Base-by-base conservation (phyloP, 139 green algal genomes). In the Gonium pectorale region DNA sequence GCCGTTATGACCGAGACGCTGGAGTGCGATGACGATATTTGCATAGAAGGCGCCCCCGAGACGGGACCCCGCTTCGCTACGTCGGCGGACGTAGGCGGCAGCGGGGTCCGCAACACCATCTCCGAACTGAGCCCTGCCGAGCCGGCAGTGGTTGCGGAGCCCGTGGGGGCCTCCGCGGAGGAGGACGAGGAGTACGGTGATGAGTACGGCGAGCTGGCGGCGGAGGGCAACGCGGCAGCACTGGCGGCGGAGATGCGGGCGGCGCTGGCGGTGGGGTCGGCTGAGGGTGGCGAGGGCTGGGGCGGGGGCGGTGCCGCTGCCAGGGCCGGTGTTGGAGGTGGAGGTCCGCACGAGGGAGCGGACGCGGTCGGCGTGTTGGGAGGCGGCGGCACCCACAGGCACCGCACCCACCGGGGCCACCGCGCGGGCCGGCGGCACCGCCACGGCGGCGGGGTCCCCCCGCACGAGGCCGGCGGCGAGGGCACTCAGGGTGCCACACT, bases 141-240 rank as follows among this genome's bases (percentile, higher is more conserved):
- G 3, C 26, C 26, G 56, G 56, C 56, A 27, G 56, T 33, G 15
- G 11, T 31, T 33, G 24, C 11, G 24, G 56, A 24, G 56, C 8
- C 56, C 3, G 24, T 31, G 56, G 22, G 26, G 56, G 56, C 11
- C 19, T 24, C 11, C 19, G 56, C 22, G 56, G 11, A 27, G 11
- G 56, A 35, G 19, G 56, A 64, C 26, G 56, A 64, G 56, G 56
- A 33, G 56, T 11, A 33, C 19, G 56, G 22, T 2, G 56, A 64
- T 24, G 56, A 64, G 56, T 24, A 33, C 19, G 56, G 33, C 26
- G 49, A 41, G 72, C 35, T n/a, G 35, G 26, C 27, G 72, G 35
- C 24, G 52, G 72, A 67, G 72, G 37, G 72, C 49, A 80, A 67
- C 33, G 33, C 71, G 4, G 11, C 49, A 49, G 71, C 66, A 19